phyloP scores from a whole-genome alignment of 176 grass and related monocot genomes.

The Poa pratensis region DNA sequence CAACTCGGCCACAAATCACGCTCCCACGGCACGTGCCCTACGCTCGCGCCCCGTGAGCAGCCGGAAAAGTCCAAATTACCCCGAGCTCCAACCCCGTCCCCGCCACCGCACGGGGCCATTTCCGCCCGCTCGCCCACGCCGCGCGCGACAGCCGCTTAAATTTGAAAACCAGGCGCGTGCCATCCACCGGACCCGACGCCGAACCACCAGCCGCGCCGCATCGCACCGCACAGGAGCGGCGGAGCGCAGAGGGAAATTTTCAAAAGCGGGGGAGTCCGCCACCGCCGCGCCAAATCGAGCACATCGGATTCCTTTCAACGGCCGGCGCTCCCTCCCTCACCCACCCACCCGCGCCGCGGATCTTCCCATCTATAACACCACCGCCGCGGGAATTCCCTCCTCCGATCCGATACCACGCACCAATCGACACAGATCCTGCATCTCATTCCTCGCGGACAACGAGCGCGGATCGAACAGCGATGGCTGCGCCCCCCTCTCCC shows the following conservation, averaged over 20 bases:
- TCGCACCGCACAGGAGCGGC: background rate
- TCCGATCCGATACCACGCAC: constrained; percentile 9
- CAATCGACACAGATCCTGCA: constrained; percentile 20
- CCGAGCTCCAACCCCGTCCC: background rate
- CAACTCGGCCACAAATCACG: background rate
- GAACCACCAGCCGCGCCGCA: constrained; percentile 8
- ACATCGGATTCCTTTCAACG: constrained; percentile 48
- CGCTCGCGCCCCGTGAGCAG: background rate
- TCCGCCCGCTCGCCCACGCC: background rate
- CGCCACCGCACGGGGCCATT: background rate
- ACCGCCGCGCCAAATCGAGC: constrained; percentile 48
- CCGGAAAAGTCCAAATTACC: background rate
- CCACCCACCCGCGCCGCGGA: background rate
- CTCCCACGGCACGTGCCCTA: constrained; percentile 12
- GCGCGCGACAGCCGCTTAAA: constrained; percentile 40
- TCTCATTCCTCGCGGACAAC: background rate
- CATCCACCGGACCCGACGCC: constrained; percentile 1
- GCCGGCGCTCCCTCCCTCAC: background rate
- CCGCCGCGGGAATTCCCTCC: constrained; percentile 19
- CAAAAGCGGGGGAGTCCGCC: constrained; percentile 34
- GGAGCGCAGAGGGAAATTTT: constrained; percentile 27
- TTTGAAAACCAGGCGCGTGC: constrained; percentile 35
- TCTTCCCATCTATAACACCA: constrained; percentile 38
- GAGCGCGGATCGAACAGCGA: background rate
- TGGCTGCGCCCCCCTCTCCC: constrained; percentile 32